These are phyloP conservation scores for Fusarium ambrosium DNA, from an alignment of 2,329 filamentous ascomycete genomes.

Conservation along the genomic window DNA sequence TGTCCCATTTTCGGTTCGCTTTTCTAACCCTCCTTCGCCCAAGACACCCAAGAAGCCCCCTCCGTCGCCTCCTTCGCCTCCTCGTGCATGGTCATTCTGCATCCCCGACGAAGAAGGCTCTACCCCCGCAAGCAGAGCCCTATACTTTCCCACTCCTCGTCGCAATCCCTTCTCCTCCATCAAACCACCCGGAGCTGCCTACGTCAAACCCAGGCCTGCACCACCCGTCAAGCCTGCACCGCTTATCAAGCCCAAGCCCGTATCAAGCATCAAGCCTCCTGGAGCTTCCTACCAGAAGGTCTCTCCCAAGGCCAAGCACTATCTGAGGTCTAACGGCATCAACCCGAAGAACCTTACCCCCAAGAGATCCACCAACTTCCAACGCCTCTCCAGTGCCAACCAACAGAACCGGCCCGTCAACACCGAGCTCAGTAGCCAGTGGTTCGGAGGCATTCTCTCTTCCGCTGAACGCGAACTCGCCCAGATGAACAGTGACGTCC, in stretches of 20 bases:
- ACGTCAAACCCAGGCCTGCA: neutral
- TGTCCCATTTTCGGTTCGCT: neutral
- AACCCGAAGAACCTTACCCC: neutral
- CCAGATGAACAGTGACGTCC: neutral
- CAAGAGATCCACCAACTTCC: constrained; percentile 16
- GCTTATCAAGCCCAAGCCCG: neutral
- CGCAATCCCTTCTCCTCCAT: neutral
- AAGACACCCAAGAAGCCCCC: neutral
- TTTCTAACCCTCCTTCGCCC: neutral
- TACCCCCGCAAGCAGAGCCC: no score
- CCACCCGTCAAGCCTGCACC: neutral
- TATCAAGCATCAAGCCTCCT: constrained; percentile 15
- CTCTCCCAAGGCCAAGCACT: constrained; percentile 27
- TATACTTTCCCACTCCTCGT: no score
- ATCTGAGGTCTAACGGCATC: constrained; percentile 16
- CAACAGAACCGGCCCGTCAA: neutral
- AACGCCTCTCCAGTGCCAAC: neutral
- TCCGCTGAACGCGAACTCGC: constrained; percentile 15
- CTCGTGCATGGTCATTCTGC: neutral
- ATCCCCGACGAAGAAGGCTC: no score
- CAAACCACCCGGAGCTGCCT: neutral
- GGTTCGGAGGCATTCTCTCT: constrained; percentile 18
- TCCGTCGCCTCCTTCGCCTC: neutral
- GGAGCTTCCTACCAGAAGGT: constrained; percentile 25
- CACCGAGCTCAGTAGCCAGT: constrained; percentile 1